These are phyloP conservation scores for Corrigiola litoralis DNA, from an alignment of 179 eudicot genomes.

Conservation along the genomic window DNA sequence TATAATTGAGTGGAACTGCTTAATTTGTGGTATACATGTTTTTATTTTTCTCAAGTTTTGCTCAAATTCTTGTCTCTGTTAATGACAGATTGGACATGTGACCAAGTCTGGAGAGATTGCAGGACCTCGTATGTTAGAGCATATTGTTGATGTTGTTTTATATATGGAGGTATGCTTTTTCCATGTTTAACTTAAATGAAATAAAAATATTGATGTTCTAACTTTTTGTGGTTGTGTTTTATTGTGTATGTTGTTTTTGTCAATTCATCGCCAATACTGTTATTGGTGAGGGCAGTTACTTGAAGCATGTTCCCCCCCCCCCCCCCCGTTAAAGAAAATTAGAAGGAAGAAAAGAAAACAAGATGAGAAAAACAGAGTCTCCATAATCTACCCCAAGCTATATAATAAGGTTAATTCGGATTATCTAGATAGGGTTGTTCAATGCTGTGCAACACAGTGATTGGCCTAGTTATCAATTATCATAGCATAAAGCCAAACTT, in stretches of 20 bases:
- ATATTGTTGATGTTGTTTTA: constrained; percentile 89
- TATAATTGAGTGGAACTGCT: not conserved
- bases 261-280: not conserved
- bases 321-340: too few relatives aligned
- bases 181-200: not conserved
- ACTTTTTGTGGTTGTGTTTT: not conserved
- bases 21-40: not conserved
- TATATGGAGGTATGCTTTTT: constrained; percentile 73
- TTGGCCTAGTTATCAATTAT: too few relatives aligned
- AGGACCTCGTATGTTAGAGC: constrained; percentile 97
- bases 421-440: too few relatives aligned
- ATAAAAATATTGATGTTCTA: not conserved
- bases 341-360: not conserved
- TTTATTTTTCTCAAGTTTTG: constrained; percentile 2
- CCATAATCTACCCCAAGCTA: too few relatives aligned
- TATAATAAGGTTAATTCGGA: too few relatives aligned
- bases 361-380: too few relatives aligned
- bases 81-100: constrained; percentile 90
- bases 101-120: constrained; percentile 93
- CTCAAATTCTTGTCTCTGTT: constrained; percentile 14
- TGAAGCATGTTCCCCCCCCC: too few relatives aligned
- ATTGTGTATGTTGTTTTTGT: not conserved
- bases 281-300: too few relatives aligned
- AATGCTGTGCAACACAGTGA: too few relatives aligned
- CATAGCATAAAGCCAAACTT: too few relatives aligned